These are phyloP conservation scores for Auriscalpium microsporum DNA, from an alignment of 768 basidiomycete species.

Conservation along the genomic window DNA sequence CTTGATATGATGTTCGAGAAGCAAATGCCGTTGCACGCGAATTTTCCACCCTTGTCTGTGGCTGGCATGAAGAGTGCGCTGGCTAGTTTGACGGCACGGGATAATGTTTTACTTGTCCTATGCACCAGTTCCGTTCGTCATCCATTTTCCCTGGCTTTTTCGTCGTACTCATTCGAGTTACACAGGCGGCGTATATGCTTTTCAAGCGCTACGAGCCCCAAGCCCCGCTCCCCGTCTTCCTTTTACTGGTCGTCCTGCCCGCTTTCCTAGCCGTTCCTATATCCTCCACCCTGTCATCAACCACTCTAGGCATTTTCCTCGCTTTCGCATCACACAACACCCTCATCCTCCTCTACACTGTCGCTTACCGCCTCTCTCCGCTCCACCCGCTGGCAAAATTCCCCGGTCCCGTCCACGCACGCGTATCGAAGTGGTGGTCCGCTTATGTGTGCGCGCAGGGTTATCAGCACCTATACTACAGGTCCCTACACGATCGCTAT, in stretches of 20 bases:
- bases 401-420: constrained; percentile 26
- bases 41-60: too few relatives aligned
- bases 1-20: too few relatives aligned
- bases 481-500: constrained; percentile 28
- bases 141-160: not conserved
- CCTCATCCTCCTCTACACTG: constrained; percentile 8
- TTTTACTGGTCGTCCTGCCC: constrained; percentile 11
- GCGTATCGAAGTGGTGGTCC: constrained; percentile 22
- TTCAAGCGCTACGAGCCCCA: constrained; percentile 13
- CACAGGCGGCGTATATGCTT: constrained; percentile 5
- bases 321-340: not conserved
- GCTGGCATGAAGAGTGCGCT: too few relatives aligned
- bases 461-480: constrained; percentile 21
- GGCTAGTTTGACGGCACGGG: too few relatives aligned
- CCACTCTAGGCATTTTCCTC: constrained; percentile 20
- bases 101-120: not conserved
- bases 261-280: constrained; percentile 1
- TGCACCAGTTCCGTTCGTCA: not conserved
- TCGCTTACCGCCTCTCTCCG: constrained; percentile 29
- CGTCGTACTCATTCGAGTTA: not conserved
- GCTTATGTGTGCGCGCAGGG: constrained; percentile 18
- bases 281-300: constrained; percentile 2
- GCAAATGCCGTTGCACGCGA: too few relatives aligned
- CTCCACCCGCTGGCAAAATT: constrained; percentile 30
- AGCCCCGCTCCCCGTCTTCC: constrained; percentile 8